Evolutionary conservation across 2,329 filamentous ascomycete species (phyloP), one percentile per base, ranked within the genome.

Genomic region (Trichoderma sp.): DNA sequence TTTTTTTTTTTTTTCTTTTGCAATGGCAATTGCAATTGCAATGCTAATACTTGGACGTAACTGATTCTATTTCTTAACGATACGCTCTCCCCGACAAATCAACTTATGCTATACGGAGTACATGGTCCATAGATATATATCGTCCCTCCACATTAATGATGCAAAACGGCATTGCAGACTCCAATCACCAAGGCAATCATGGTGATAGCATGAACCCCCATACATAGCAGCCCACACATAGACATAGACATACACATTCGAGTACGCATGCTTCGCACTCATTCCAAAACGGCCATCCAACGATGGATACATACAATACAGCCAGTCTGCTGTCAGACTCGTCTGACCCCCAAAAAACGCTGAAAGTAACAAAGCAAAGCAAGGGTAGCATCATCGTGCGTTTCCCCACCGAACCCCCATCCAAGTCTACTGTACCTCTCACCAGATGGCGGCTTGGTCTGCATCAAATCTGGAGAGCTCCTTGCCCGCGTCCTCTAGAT

Each of bases 401-500:
- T 29, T 29, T n/a, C 37, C 64, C 29, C 52, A 42, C 15, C 39
- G 10, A 39, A 13, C 52, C 13, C 29, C 29, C 63, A 27, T 39
- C 13, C 27, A 37, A 15, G 25, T n/a, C n/a, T n/a, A n/a, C n/a
- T n/a, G 3, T 42, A 27, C 45, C 25, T 48, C 32, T 74, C 73
- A 87, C 85, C 85, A 87, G 54, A 84, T 82, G 32, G 92, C 87
- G 67, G 91, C 90, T 74, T 89, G 87, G 79, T 97, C 94, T 71
- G 89, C 87, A 80, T 99, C 95, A 80, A 99, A 99, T 73, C 95
- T 84, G 73, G 87, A 87, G 74, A 99, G 80, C 79, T 99, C 95
- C 81, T 93, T 96, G 67, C 94, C 93, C 2, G 90, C 90, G 81
- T 99, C 95, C 79, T 98, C 94, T 45, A 98, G 89, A 78, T 99